Evolutionary conservation across 352 stramenopile species (phyloP), one percentile per base, ranked within the genome.

Genomic region (Phytophthora melonis): DNA sequence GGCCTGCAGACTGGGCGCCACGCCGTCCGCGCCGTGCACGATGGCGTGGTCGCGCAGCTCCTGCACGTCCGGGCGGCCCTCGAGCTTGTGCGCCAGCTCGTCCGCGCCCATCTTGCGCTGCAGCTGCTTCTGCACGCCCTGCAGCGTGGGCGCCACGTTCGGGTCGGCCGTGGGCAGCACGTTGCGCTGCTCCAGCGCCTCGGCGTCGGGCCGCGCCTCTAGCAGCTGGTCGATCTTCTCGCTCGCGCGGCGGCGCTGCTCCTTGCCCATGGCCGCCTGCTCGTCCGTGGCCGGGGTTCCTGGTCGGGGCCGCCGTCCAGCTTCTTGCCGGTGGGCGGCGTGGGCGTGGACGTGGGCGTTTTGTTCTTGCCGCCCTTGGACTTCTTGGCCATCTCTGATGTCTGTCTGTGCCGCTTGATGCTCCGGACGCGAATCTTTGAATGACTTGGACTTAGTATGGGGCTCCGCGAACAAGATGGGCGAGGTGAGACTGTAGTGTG

Each of bases 1-100:
- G 8, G 88, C 87, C 77, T 95, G 88, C 3, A 96, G 76, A 63
- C 84, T 93, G 34, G 90, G 88, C 2, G 90, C 90, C 18, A 95
- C 82, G 7, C 83, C 79, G 13, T 94, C 82, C 71, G 19, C 52
- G n/a, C 65, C 56, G 82, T 88, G 79, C 3, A 93, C 84, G 25
- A 96, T 93, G 39, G 84, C 77, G 5, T 87, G 82, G 10, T 94
- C 86, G 25, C 87, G 86, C 56, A 96, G 75, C 36, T 95, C 86
- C 61, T 92, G 83, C 19, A 94, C 79, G 52, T 94, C 88, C 1
- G 88, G 90, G 5, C 90, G 88, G 32, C 66, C 78, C 56, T 94
- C 88, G 8, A 96, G 74, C 0, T 80, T 75, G 54, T 93, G 86
- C 36, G 82, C 73, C 32, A 96, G 76, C 60, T 94, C 84, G 53